Evolutionary conservation across 2,329 filamentous ascomycete species (phyloP), one percentile per base, ranked within the genome.

Genomic region (Drechslerella coelobrocha): DNA sequence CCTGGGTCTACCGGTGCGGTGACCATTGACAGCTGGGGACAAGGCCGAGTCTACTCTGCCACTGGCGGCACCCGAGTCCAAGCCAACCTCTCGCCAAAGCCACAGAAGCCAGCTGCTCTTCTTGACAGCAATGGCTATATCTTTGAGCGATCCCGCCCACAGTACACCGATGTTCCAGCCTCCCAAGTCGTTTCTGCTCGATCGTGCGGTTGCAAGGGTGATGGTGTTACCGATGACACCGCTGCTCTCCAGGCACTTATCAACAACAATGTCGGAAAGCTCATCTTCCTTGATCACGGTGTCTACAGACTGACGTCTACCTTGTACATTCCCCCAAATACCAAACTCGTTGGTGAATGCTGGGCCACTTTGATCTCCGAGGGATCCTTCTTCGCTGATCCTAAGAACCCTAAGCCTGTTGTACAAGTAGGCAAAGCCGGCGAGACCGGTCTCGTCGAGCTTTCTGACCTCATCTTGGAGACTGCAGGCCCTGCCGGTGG

Each of bases 151-250:
- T 89, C 87, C 78, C 96, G 94, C 84, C 94, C 94, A 12, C 90
- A 96, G 78, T 99, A 97, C 78, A 85, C 89, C 77, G 81, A 81
- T 43, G 80, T 90, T 1, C 79, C 86, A 2, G 84, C 83, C n/a
- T 84, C 82, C 68, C 84, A 84, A 31, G 96, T 99, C 77, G 80
- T 95, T 75, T 93, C 89, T 74, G 89, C 94, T 81, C 96, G 93
- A 81, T 82, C 85, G 50, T 83, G 84, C 54, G 93, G 94, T 66
- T 92, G 91, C 76, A 90, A 87, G 81, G 94, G 94, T 76, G 93
- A 99, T 76, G 94, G 93, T 55, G 79, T 81, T 24, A 90, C 91
- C 0, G 93, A 97, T 76, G 94, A 97, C 77, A 97, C 93, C 14
- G 85, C 84, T 4, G 90, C 88, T 17, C 89, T 97, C 76, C 92